Evolutionary conservation across 257 asterid species (phyloP).

Genomic region (Solanum pinnatisectum): DNA sequence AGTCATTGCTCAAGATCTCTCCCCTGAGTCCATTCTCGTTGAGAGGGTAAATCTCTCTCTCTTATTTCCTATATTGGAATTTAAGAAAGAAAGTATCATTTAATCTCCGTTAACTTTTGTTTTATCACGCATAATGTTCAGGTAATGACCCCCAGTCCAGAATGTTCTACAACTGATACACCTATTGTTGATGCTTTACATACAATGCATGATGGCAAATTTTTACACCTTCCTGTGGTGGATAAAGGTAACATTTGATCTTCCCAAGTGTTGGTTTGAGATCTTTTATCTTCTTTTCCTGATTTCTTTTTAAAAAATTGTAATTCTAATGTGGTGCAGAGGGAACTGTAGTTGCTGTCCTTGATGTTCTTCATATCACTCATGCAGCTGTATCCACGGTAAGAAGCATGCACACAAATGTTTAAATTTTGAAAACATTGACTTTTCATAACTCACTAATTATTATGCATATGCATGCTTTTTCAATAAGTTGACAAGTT

Average conservation of each 20-base stretch:
- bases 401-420: slow-evolving; percentile 14
- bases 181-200: slow-evolving; percentile 95
- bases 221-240: slow-evolving; percentile 85
- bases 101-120: not conserved
- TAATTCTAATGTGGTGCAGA: slow-evolving; percentile 32
- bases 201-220: slow-evolving; percentile 89
- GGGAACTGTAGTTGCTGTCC: slow-evolving; percentile 68
- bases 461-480: not conserved
- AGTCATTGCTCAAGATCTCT: slow-evolving; percentile 77
- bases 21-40: slow-evolving; percentile 67
- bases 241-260: slow-evolving; percentile 51
- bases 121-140: slow-evolving; percentile 8
- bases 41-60: slow-evolving; percentile 48
- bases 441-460: not conserved
- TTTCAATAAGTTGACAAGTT: not conserved
- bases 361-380: slow-evolving; percentile 90
- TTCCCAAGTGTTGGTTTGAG: not conserved
- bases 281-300: not conserved
- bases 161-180: slow-evolving; percentile 79
- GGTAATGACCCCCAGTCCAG: slow-evolving; percentile 97
- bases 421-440: not conserved
- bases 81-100: not conserved
- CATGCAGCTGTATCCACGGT: slow-evolving; percentile 92
- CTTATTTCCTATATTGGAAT: not conserved
- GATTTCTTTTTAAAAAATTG: not conserved